phyloP scores from a whole-genome alignment of 176 grass and related monocot genomes.

The Saccharum officinarum region DNA sequence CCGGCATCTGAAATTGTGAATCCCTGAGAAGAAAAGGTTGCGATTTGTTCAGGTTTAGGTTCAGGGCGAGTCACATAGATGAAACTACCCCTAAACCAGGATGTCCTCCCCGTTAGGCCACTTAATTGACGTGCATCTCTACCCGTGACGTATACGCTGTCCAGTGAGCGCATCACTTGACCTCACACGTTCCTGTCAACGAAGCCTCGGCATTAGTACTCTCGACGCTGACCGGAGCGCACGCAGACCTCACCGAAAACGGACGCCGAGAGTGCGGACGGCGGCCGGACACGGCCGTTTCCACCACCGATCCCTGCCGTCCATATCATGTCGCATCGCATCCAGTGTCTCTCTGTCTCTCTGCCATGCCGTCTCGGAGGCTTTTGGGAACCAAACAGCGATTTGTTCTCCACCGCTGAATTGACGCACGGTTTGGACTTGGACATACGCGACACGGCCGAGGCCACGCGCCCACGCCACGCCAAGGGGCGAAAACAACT shows the following conservation, averaged over 20 bases:
- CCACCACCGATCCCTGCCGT: constrained; percentile 19
- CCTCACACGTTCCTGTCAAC: constrained; percentile 34
- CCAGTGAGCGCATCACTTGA: neutral
- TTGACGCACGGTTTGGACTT: neutral
- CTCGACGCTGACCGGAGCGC: neutral
- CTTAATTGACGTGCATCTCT: neutral
- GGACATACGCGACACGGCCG: neutral
- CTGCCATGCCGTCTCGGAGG: neutral
- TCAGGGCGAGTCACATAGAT: neutral
- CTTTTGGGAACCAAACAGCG: neutral
- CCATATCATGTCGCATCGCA: neutral
- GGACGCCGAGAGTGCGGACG: neutral
- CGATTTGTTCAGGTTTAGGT: neutral
- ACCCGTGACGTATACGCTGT: neutral
- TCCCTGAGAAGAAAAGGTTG: neutral
- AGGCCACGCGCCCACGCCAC: neutral
- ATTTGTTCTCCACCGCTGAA: constrained; percentile 8
- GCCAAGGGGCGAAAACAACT: neutral
- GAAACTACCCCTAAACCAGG: neutral
- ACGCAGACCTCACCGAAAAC: neutral
- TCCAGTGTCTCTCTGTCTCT: neutral
- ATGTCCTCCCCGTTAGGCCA: neutral
- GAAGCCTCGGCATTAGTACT: constrained; percentile 12
- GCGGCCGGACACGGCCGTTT: neutral
- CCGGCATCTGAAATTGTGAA: neutral